Conservation (phyloP, 2,329 filamentous ascomycete species). For the Ceratocystis huliohia region DNA sequence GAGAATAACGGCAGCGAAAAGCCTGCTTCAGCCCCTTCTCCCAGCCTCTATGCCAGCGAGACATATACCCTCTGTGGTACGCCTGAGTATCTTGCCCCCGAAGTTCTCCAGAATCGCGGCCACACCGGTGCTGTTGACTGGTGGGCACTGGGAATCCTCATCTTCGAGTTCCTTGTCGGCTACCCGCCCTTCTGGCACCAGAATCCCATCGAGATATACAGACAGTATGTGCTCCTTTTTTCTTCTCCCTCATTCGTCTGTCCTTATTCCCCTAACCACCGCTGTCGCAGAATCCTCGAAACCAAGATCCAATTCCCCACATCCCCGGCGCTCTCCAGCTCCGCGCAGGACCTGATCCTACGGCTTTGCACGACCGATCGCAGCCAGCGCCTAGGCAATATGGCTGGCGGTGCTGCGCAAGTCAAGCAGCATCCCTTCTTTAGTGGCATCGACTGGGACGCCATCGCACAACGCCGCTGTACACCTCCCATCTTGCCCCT, state of each 20-base stretch:
- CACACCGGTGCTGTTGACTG: constrained; percentile 68
- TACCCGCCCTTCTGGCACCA: constrained; percentile 81
- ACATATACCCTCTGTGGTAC: constrained; percentile 77
- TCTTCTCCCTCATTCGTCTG: neutral
- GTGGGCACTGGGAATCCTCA: constrained; percentile 75
- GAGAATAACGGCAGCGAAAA: too few relatives aligned
- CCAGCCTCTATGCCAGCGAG: constrained; percentile 41
- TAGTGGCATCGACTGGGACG: constrained; percentile 58
- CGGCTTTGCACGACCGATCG: constrained; percentile 69
- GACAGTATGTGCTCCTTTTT: constrained; percentile 41
- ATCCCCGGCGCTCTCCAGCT: constrained; percentile 49
- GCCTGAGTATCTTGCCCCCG: constrained; percentile 70
- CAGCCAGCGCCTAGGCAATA: constrained; percentile 64
- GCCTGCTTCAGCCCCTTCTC: neutral
- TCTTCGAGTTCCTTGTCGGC: constrained; percentile 74
- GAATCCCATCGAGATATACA: constrained; percentile 78
- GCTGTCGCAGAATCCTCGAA: constrained; percentile 54
- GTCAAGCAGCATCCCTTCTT: constrained; percentile 73
- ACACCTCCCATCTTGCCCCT: constrained; percentile 65
- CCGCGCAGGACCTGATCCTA: constrained; percentile 62
- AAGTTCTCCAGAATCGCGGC: constrained; percentile 74
- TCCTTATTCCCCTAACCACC: constrained; percentile 15
- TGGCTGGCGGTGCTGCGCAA: constrained; percentile 56
- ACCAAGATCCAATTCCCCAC: constrained; percentile 63
- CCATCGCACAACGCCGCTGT: constrained; percentile 49